Percentiles rank a stretch among this genome's conserved stretches.
These are phyloP conservation scores for Penicillium corylophilum DNA, from an alignment of 2,329 filamentous ascomycete species.

Conservation along the genomic window DNA sequence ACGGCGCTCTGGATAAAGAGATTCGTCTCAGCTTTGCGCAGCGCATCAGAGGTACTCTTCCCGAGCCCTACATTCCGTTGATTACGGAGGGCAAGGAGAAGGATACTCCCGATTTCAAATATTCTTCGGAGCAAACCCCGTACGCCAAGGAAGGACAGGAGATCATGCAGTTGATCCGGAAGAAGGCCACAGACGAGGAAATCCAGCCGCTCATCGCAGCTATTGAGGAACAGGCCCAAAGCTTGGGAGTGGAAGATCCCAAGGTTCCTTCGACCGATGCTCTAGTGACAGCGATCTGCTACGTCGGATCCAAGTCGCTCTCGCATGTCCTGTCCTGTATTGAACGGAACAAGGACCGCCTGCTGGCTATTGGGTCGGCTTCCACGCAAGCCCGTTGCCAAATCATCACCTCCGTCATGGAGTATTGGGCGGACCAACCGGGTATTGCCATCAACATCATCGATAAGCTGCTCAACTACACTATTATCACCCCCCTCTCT, in stretches of 20 bases:
- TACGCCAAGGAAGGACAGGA: slow-evolving; percentile 84
- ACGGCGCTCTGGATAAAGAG: slow-evolving; percentile 90
- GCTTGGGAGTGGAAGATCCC: slow-evolving; percentile 68
- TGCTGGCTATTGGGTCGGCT: slow-evolving; percentile 73
- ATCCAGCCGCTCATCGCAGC: slow-evolving; percentile 77
- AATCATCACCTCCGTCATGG: slow-evolving; percentile 85
- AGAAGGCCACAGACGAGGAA: slow-evolving; percentile 81
- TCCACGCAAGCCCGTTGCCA: slow-evolving; percentile 77
- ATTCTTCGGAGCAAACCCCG: slow-evolving; percentile 69
- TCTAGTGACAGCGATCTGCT: slow-evolving; percentile 90
- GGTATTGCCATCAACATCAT: slow-evolving; percentile 89
- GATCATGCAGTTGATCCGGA: slow-evolving; percentile 73
- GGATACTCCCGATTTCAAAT: slow-evolving; percentile 96
- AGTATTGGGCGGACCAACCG: slow-evolving; percentile 90
- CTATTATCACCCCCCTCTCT: slow-evolving; percentile 79
- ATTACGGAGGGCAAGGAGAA: slow-evolving; percentile 88
- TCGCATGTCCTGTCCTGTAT: slow-evolving; percentile 95
- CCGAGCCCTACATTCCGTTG: slow-evolving; percentile 74
- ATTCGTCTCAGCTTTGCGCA: slow-evolving; percentile 95
- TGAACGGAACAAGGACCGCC: slow-evolving; percentile 86
- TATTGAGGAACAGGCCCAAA: slow-evolving; percentile 76
- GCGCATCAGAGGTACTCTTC: slow-evolving; percentile 89
- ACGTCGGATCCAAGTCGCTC: slow-evolving; percentile 89
- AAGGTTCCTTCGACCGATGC: slow-evolving; percentile 86
- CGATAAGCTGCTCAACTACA: slow-evolving; percentile 96